Base-by-base conservation (phyloP, 257 asterid genomes). In the Verbena officinalis region DNA sequence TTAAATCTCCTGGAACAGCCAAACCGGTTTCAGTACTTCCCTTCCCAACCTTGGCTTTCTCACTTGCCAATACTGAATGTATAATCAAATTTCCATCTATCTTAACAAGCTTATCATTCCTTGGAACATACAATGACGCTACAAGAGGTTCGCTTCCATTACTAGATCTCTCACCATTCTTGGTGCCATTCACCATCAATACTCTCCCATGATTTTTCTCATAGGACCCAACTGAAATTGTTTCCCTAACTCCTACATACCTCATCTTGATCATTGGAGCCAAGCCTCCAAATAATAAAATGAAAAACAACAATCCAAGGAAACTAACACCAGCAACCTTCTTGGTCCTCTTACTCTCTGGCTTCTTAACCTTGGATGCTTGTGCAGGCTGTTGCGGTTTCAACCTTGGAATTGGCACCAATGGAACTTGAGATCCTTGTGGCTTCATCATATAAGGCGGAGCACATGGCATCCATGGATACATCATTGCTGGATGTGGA, bases 331-430 rank as follows among this genome's bases (percentile, higher is more conserved):
- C 77, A 0, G 97, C 96, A 66, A 90, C 93, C 78, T 82, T 90
- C 78, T 90, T 90, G 2, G 33, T 27, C 33, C 82, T 89, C 84
- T 83, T 90, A 63, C 62, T 55, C 65, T 86, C 93, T 0, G 48
- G 67, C 76, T 83, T 89, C 86, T 80, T 85, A 22, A 40, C 65
- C 73, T 73, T 87, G 0, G 83, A 80, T 0, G 75, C 69, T 11
- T 81, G 51, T 24, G 59, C 62, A 24, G 73, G 56, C 27, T 72
- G 86, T 53, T 76, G 86, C 0, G 87, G 75, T 62, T 77, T 85
- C 90, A 84, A 68, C 81, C 82, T 87, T 0, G 97, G 97, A 60
- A 90, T 90, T 2, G 97, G 97, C 67, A 90, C 82, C 84, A 90
- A 71, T 7, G 96, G 97, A 53, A 87, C 96, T 66, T 90, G 92